phyloP scores from a whole-genome alignment of 331 rosid species.

The Quercus phellos region DNA sequence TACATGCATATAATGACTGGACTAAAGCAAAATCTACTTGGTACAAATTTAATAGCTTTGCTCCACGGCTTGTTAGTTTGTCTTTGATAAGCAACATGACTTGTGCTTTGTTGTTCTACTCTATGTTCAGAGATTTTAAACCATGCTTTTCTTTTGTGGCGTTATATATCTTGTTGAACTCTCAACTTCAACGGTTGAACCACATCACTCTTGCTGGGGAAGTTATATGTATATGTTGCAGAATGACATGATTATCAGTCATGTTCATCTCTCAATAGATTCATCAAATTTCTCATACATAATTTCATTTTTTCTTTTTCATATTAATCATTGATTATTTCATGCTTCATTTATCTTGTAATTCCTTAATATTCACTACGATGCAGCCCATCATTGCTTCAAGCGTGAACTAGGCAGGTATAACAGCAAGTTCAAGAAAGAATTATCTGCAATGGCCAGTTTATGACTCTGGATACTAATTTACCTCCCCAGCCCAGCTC shows the following conservation, averaged over 20 bases:
- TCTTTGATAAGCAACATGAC: background rate
- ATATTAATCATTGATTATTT: background rate
- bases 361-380: background rate
- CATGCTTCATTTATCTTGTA: background rate
- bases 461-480: background rate
- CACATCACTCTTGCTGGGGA: too few relatives aligned
- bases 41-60: too few relatives aligned
- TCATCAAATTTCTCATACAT: background rate
- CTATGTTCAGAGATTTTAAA: too few relatives aligned
- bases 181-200: background rate
- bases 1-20: too few relatives aligned
- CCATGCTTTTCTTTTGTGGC: background rate
- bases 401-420: background rate
- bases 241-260: background rate
- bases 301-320: background rate
- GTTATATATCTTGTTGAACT: background rate
- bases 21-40: too few relatives aligned
- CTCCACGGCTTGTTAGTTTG: too few relatives aligned
- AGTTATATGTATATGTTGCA: too few relatives aligned
- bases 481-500: background rate
- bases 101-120: too few relatives aligned
- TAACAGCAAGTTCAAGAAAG: background rate
- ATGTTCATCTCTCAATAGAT: background rate
- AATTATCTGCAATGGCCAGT: background rate
- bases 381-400: background rate